Evolutionary conservation across 768 basidiomycete genomes (phyloP).

Genomic region (Tulasnella sp.): DNA sequence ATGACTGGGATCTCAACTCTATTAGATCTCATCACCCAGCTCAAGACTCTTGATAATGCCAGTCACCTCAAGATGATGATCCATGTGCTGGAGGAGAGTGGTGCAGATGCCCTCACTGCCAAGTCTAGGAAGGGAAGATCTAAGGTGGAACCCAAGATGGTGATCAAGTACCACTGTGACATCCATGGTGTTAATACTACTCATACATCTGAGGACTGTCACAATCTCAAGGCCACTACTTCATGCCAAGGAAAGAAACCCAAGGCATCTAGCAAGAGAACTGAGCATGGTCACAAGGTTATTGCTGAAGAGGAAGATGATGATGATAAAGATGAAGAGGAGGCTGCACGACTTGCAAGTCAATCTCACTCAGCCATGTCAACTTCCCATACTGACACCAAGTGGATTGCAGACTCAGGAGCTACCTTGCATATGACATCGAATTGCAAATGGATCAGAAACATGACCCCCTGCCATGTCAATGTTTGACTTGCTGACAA

Average conservation of each 20-base stretch:
- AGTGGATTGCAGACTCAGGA: conserved; percentile 2
- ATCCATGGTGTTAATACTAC: too few species aligned
- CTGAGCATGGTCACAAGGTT: background rate
- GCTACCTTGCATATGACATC: conserved; percentile 4
- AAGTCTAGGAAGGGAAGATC: background rate
- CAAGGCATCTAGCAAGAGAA: background rate
- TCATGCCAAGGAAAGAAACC: background rate
- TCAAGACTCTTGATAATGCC: background rate
- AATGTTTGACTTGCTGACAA: background rate
- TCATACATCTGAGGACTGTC: background rate
- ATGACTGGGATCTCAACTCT: background rate
- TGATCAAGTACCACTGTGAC: too few species aligned
- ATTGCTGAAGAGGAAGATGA: background rate
- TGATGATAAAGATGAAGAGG: background rate
- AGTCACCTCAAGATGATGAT: background rate
- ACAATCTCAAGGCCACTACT: background rate
- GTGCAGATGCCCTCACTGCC: background rate
- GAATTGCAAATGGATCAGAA: background rate
- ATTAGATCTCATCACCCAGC: background rate
- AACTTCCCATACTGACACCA: background rate
- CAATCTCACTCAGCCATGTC: background rate
- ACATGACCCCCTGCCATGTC: background rate
- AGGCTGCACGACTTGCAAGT: background rate
- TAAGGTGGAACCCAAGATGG: background rate
- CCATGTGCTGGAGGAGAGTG: background rate